Conservation (phyloP, 129 eudicot species). For the Pulicaria dysenterica region DNA sequence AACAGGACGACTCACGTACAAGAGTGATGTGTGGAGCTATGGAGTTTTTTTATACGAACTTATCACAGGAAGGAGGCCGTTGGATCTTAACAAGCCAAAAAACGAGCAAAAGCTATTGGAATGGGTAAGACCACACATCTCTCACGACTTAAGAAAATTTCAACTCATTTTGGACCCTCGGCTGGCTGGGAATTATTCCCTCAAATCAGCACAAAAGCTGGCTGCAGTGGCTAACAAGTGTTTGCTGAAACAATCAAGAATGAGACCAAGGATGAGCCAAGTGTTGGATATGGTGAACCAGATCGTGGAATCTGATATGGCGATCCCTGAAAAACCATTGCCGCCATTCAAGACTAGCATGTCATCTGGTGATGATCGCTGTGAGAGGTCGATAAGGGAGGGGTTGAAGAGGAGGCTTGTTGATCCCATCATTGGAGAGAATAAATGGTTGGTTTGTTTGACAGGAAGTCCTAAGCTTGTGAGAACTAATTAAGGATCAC, state of each 20-base stretch:
- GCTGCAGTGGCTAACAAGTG: conserved; percentile 82
- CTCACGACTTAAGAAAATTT: conserved; percentile 53
- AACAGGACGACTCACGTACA: conserved; percentile 77
- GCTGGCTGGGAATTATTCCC: conserved; percentile 52
- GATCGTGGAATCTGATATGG: conserved; percentile 42
- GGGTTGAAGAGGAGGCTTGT: conserved; percentile 52
- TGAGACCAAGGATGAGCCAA: conserved; percentile 73
- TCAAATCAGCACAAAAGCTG: conserved; percentile 67
- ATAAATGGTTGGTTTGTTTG: conserved; percentile 47
- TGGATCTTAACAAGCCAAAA: conserved; percentile 65
- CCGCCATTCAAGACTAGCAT: conserved; percentile 14
- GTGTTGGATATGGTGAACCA: conserved; percentile 60
- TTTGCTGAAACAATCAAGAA: conserved; percentile 54
- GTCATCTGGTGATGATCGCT: conserved; percentile 5
- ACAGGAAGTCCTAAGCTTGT: conserved; percentile 47
- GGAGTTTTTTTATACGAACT: conserved; percentile 87
- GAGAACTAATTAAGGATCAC: conserved; percentile 28
- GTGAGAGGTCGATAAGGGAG: conserved; percentile 33
- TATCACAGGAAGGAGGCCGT: conserved; percentile 74
- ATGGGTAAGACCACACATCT: conserved; percentile 68
- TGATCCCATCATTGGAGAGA: conserved; percentile 49
- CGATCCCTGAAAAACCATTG: conserved; percentile 32
- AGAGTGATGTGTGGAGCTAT: conserved; percentile 86
- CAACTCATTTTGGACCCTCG: conserved; percentile 70
- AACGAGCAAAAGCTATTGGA: conserved; percentile 66